Percentiles rank a stretch among this genome's conserved stretches.
Conservation (phyloP, 2,329 filamentous ascomycete genomes). For the Aspergillus ibericus region DNA sequence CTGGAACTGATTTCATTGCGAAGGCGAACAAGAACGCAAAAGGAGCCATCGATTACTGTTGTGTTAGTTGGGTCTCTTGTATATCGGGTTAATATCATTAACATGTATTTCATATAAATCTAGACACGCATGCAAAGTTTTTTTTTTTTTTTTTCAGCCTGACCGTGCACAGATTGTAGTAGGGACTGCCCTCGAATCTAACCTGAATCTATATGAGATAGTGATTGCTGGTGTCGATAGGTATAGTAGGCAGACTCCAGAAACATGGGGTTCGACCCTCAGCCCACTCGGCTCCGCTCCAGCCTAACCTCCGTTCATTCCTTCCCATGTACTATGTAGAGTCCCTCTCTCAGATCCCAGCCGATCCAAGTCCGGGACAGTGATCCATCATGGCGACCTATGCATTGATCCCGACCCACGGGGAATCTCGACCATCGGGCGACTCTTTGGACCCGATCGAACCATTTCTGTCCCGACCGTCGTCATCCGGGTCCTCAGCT, state of each 20-base stretch:
- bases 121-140: background rate
- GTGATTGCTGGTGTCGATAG: too few relatives aligned
- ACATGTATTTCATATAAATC: constrained; percentile 1
- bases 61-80: constrained; percentile 4
- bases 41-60: background rate
- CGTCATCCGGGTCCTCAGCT: background rate
- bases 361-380: too few relatives aligned
- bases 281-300: background rate
- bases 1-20: constrained; percentile 23
- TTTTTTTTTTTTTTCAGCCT: background rate
- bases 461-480: background rate
- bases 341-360: background rate
- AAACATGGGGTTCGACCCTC: background rate
- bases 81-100: constrained; percentile 6
- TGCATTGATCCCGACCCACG: background rate
- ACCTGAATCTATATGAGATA: too few relatives aligned
- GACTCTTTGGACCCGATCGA: background rate
- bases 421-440: background rate
- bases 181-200: too few relatives aligned
- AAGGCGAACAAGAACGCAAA: constrained; percentile 1
- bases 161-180: too few relatives aligned
- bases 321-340: background rate
- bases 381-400: background rate
- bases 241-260: too few relatives aligned
- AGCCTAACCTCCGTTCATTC: background rate